Conservation (phyloP, 164 flowering plant genomes). For the Aristolochia fimbriata region DNA sequence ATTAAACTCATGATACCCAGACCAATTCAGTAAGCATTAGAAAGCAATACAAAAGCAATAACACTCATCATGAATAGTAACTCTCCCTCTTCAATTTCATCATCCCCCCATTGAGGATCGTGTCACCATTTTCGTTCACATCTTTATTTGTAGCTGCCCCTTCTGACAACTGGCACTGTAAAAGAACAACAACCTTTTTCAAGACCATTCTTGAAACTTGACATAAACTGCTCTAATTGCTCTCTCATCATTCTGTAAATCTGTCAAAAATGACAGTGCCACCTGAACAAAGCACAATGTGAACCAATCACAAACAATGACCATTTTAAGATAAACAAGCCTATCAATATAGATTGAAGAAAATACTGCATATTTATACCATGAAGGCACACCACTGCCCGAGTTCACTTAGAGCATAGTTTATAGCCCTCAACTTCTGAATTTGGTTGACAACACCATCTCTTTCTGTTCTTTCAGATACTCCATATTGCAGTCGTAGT, state of each 20-base stretch:
- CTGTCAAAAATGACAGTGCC: slow-evolving; percentile 80
- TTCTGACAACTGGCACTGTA: slow-evolving; percentile 89
- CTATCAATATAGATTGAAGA: not conserved
- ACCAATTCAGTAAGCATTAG: not conserved
- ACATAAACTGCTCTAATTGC: slow-evolving; percentile 91
- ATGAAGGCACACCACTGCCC: slow-evolving; percentile 99
- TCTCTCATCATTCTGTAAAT: slow-evolving; percentile 92
- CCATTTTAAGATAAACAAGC: not conserved
- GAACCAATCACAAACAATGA: slow-evolving; percentile 3
- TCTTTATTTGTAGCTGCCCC: slow-evolving; percentile 71
- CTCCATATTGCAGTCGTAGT: slow-evolving; percentile 92
- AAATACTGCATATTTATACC: slow-evolving; percentile 28
- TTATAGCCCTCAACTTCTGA: slow-evolving; percentile 91
- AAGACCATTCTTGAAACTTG: slow-evolving; percentile 89
- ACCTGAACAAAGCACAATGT: slow-evolving; percentile 38
- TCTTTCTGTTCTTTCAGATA: slow-evolving; percentile 96
- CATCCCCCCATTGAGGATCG: slow-evolving; percentile 21
- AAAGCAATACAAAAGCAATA: slow-evolving; percentile 2
- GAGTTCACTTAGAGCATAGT: slow-evolving; percentile 88
- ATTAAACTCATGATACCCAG: too few species aligned
- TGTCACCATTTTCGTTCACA: slow-evolving; percentile 14
- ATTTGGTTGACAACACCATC: slow-evolving; percentile 95
- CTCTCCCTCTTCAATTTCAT: slow-evolving; percentile 97
- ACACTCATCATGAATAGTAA: slow-evolving; percentile 74
- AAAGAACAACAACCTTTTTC: slow-evolving; percentile 61